Conservation (phyloP, 2,329 filamentous ascomycete species). For the Venturiaceae sp. region DNA sequence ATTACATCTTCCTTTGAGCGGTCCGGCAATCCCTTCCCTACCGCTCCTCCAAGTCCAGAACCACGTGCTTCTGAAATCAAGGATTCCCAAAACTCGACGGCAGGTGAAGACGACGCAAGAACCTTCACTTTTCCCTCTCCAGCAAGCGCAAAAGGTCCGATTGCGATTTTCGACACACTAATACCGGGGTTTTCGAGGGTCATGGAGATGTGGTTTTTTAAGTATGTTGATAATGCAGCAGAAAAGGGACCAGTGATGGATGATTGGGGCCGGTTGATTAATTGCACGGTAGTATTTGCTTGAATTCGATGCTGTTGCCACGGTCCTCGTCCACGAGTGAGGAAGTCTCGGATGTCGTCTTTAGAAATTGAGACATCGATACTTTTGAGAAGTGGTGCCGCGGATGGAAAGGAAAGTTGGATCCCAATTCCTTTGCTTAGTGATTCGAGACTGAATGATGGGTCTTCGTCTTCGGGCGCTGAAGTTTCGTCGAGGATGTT, state of each 20-base stretch:
- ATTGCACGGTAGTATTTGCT: not conserved
- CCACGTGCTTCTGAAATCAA: constrained; percentile 5
- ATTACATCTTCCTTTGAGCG: constrained; percentile 6
- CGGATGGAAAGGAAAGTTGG: constrained; percentile 7
- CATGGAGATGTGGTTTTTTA: constrained; percentile 8
- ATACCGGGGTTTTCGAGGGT: constrained; percentile 3
- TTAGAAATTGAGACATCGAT: constrained; percentile 7
- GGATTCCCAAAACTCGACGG: constrained; percentile 2
- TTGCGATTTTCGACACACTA: constrained; percentile 3
- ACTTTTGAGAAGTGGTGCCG: constrained; percentile 1
- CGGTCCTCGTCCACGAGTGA: not conserved
- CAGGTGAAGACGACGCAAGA: not conserved
- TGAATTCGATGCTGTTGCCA: not conserved
- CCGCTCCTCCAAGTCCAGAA: constrained; percentile 13
- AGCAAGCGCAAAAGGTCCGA: constrained; percentile 5
- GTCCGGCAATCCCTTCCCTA: not conserved
- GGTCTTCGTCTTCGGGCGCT: not conserved
- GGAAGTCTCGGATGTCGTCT: constrained; percentile 8
- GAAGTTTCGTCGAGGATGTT: constrained; percentile 2
- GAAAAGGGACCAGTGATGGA: constrained; percentile 9
- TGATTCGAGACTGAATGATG: not conserved
- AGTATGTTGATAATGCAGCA: constrained; percentile 4
- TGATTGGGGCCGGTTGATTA: not conserved
- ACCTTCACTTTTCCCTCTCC: constrained; percentile 9
- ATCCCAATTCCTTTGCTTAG: constrained; percentile 4